Evolutionary conservation across 805 yeast species (phyloP), one percentile per base, ranked within the genome.

Genomic region (Yamadazyma tumulicola): DNA sequence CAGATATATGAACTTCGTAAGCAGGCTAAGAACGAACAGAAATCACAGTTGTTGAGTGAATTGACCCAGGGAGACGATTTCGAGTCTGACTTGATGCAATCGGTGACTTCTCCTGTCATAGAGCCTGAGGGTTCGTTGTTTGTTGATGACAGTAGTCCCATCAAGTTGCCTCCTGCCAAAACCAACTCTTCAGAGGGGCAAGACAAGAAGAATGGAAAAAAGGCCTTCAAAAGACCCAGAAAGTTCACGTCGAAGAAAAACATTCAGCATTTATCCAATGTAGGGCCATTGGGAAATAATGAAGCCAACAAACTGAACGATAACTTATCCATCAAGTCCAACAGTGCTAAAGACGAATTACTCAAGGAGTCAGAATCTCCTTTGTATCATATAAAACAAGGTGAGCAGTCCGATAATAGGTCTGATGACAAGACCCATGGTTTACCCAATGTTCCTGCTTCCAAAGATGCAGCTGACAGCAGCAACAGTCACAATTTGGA

Each of bases 311-410:
- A 38, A 21, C 20, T 48, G 17, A 21, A 26, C 14, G 57, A 53
- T 23, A 45, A 47, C 22, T 28, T 43, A 4, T 39, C 61, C 3
- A 39, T 49, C 14, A 51, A 47, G 18, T 38, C 53, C 3, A 43
- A 39, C 23, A 11, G 10, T 11, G 33, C 46, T 9, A 54, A 47
- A 29, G 60, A 61, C 9, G 69, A 65, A 2, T 39, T 51, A 15
- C 42, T 75, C 4, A 61, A 67, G 42, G 74, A 71, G 19, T 67
- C 72, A 0, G 74, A 79, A 22, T 73, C 71, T 4, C 84, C 84
- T 3, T 57, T 78, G 29, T 79, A 76, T 39, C 64, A 74, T 14
- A 52, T 76, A 17, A 37, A 40, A 14, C 12, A 16, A 6, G 2
- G 26, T 19, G 29, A 40, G 19, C 37, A 29, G 23, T 8, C 10